Evolutionary conservation across 2,329 filamentous ascomycete species (phyloP), one percentile per base, ranked within the genome.

Genomic region (Neonectria coccinea): DNA sequence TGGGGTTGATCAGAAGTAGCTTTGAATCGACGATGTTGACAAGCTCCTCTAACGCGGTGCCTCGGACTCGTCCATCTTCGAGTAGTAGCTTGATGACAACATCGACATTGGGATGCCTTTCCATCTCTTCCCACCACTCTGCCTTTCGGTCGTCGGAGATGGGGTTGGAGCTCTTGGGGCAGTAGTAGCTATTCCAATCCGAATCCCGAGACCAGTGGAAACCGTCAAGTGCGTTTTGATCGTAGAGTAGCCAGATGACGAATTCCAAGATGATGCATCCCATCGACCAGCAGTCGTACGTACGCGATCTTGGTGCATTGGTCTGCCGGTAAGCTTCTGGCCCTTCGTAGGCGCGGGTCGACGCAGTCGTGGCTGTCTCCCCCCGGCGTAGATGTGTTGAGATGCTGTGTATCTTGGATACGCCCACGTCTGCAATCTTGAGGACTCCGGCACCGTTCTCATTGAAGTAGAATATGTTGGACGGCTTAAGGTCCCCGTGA

Each of bases 231-330:
- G 58, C 62, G 12, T 62, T 4, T 4, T 47, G 47, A 5, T 73
- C 75, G 5, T 70, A 71, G 0, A 76, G 56, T 0, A 77, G 29
- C 75, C 76, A 78, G 8, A 76, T 67, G 3, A 73, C 33, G 2
- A 72, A 72, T 56, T 78, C 75, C 2, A 78, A 48, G 0, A 68
- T 66, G 12, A 78, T 70, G 31, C 74, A 76, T 0, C 76, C 76
- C 57, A 78, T 67, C 0, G 74, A 75, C 76, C 75, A 78, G 9
- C 72, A 66, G n/a, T 78, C 76, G 12, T 74, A 77, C 0, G 51
- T 60, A 0, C 74, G 67, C 0, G 75, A 74, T 2, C 66, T 51
- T 27, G 59, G 52, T 12, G 53, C 25, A 7, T 33, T 33, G 12
- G 53, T 44, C 10, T 51, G 45, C 1, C 27, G 31, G 33, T 56